Evolutionary conservation across 345 rosid genomes (phyloP).

Genomic region (Salix brachista): DNA sequence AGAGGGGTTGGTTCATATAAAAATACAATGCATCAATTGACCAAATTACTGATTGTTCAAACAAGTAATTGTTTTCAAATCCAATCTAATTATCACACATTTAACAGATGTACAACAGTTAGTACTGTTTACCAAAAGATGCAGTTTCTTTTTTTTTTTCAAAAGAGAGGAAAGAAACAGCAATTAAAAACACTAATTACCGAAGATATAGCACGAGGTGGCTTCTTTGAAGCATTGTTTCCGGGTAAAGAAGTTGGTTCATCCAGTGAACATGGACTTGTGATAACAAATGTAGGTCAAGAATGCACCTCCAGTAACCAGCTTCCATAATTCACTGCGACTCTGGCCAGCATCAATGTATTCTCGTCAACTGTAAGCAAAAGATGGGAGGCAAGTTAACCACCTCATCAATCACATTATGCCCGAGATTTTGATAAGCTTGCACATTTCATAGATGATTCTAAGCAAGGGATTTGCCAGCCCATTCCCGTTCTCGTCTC

Average conservation of each 20-base stretch:
- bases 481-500: slow-evolving; percentile 82
- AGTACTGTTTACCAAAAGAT: neutral
- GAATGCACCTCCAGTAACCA: neutral
- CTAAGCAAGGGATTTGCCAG: slow-evolving; percentile 80
- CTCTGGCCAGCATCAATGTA: neutral
- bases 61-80: neutral
- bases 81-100: neutral
- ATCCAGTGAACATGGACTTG: neutral
- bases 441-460: neutral
- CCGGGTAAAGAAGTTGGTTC: neutral
- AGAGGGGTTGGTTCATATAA: slow-evolving; percentile 22
- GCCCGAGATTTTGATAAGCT: neutral
- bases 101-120: neutral
- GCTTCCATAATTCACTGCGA: neutral
- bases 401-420: slow-evolving; percentile 4
- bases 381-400: neutral
- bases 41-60: neutral
- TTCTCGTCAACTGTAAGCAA: neutral
- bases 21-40: neutral
- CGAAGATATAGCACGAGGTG: neutral
- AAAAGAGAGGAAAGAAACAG: neutral
- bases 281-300: neutral
- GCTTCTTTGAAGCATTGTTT: neutral
- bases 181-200: neutral
- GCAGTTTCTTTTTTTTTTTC: no score